A percentile compares a stretch with the other conserved stretches of the same genome.
Evolutionary conservation across 1,284 basidiomycete genomes (phyloP).

Genomic region (Trametes hirsuta): DNA sequence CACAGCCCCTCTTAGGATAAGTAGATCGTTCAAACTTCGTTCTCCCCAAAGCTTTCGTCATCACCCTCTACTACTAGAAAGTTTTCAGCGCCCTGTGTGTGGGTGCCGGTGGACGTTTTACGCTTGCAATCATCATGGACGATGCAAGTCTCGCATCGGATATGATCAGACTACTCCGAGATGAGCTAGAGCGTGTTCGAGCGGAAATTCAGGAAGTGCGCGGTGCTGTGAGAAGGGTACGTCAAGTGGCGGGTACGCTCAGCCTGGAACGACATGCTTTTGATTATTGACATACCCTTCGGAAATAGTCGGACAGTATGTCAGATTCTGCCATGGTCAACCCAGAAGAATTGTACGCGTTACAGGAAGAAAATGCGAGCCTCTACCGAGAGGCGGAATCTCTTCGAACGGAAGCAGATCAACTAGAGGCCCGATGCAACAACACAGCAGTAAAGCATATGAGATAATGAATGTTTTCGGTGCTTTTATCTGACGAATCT

Average conservation of each 20-base stretch:
- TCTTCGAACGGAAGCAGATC: not conserved
- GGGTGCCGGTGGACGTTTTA: not conserved
- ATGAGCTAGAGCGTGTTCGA: conserved; percentile 18
- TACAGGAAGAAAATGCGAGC: conserved; percentile 17
- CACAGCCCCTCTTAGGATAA: no score
- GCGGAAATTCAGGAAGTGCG: conserved; percentile 3
- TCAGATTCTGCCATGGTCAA: not conserved
- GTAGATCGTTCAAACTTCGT: no score
- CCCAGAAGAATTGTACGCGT: not conserved
- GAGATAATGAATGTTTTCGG: no score
- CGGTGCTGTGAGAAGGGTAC: not conserved
- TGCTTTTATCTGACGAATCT: no score
- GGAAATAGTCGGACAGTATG: not conserved
- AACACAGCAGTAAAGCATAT: not conserved
- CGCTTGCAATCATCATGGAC: not conserved
- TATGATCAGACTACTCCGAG: conserved; percentile 17
- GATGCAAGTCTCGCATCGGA: conserved; percentile 7
- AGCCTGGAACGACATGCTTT: no score
- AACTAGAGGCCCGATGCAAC: not conserved
- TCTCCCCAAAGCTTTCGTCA: no score
- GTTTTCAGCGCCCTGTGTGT: no score
- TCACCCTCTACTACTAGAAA: no score
- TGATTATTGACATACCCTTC: not conserved
- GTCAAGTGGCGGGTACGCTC: not conserved
- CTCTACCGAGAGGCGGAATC: conserved; percentile 2